A percentile compares a stretch with the other conserved stretches of the same genome.
Conservation (phyloP, 768 basidiomycete species). For the Panaeolus cyanescens region DNA sequence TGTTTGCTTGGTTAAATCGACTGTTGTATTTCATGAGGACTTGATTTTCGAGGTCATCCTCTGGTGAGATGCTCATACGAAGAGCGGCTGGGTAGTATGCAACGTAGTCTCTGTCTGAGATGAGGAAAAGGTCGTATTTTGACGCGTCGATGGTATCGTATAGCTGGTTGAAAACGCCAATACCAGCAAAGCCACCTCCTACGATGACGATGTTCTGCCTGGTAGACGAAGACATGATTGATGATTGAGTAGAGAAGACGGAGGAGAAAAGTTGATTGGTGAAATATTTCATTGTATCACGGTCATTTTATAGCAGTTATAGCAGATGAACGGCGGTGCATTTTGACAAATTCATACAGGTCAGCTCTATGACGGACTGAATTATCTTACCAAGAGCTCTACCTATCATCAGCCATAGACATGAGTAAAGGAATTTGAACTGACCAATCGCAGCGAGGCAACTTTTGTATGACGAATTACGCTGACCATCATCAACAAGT, state of each 20-base stretch:
- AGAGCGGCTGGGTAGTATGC: constrained; percentile 49
- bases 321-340: too few species aligned
- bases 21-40: constrained; percentile 54
- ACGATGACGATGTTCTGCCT: constrained; percentile 20
- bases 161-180: constrained; percentile 44
- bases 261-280: neutral
- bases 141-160: constrained; percentile 48
- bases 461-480: neutral
- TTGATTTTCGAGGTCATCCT: constrained; percentile 43
- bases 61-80: constrained; percentile 52
- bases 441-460: neutral
- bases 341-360: too few species aligned
- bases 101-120: constrained; percentile 52
- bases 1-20: constrained; percentile 48
- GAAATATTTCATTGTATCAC: too few species aligned
- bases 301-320: too few species aligned
- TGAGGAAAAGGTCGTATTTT: constrained; percentile 53
- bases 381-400: neutral
- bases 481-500: neutral
- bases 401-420: neutral
- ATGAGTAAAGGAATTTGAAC: neutral
- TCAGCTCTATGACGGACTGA: too few species aligned
- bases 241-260: neutral
- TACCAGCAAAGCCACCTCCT: constrained; percentile 59
- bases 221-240: neutral